Percentiles rank a stretch among this genome's conserved stretches.
Evolutionary conservation across 73 alveolate species (phyloP).

Genomic region (Tetrahymena elliotti): DNA sequence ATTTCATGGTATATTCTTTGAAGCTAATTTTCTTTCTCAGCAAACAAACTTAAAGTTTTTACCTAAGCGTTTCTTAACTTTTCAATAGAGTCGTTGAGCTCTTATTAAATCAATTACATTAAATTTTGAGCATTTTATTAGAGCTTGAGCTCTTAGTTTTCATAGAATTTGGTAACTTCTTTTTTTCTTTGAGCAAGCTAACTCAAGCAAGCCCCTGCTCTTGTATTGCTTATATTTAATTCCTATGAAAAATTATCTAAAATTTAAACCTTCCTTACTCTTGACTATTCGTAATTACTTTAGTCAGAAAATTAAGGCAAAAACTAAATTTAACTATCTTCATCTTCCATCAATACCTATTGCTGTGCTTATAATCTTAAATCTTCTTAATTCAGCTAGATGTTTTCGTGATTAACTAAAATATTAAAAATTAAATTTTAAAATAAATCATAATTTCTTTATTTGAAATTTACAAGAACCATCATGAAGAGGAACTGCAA

Average conservation of each 20-base stretch:
- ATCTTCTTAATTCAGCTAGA: neutral
- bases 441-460: too few species aligned
- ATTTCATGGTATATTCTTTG: neutral
- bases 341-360: neutral
- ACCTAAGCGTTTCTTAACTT: neutral
- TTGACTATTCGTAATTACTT: neutral
- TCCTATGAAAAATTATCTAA: neutral
- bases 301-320: neutral
- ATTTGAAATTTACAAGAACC: neutral
- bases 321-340: neutral
- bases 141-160: neutral
- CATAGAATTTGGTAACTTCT: neutral
- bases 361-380: neutral
- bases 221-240: neutral
- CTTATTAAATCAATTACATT: neutral
- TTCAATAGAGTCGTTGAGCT: neutral
- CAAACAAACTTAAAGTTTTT: neutral
- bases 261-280: neutral
- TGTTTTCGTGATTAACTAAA: neutral
- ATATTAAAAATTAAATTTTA: too few species aligned
- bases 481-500: neutral
- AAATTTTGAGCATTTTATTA: neutral
- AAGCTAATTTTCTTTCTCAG: neutral
- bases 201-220: neutral
- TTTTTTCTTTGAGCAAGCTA: neutral